Percentiles rank a stretch among this genome's conserved stretches.
Evolutionary conservation across 306 rosid genomes (phyloP).

Genomic region (Rosa chinensis): DNA sequence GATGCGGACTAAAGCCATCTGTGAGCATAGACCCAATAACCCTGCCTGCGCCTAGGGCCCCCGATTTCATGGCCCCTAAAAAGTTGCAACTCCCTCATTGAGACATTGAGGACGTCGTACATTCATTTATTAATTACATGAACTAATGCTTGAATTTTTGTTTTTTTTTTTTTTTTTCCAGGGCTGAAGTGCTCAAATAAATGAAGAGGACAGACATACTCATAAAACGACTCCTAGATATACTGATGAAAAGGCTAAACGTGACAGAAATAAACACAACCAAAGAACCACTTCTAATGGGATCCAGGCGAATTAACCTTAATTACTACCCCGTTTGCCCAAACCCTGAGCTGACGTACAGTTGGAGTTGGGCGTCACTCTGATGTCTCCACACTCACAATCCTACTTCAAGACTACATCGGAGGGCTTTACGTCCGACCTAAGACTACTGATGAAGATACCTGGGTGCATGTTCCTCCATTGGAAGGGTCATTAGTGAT

Average conservation of each 20-base stretch:
- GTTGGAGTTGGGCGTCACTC: slow-evolving; percentile 61
- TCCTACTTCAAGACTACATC: slow-evolving; percentile 58
- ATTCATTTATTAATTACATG: background rate
- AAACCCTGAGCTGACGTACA: slow-evolving; percentile 42
- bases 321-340: slow-evolving; percentile 59
- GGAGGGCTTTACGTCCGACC: slow-evolving; percentile 52
- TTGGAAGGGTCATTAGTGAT: slow-evolving; percentile 48
- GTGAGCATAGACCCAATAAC: no score
- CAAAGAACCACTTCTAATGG: slow-evolving; percentile 41
- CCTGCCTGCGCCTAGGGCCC: no score
- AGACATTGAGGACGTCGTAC: no score
- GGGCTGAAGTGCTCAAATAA: slow-evolving; percentile 51
- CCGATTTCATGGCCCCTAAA: background rate
- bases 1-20: no score
- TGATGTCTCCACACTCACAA: slow-evolving; percentile 51
- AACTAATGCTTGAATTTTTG: background rate
- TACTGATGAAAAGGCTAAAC: slow-evolving; percentile 43
- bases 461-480: slow-evolving; percentile 56
- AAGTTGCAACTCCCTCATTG: no score
- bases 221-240: slow-evolving; percentile 33
- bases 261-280: slow-evolving; percentile 36
- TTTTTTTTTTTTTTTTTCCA: background rate
- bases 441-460: background rate
- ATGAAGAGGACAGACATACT: slow-evolving; percentile 42
- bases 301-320: slow-evolving; percentile 51